Evolutionary conservation across 2,329 filamentous ascomycete genomes (phyloP), one percentile per base, ranked within the genome.

Genomic region (Stenocarpella maydis): DNA sequence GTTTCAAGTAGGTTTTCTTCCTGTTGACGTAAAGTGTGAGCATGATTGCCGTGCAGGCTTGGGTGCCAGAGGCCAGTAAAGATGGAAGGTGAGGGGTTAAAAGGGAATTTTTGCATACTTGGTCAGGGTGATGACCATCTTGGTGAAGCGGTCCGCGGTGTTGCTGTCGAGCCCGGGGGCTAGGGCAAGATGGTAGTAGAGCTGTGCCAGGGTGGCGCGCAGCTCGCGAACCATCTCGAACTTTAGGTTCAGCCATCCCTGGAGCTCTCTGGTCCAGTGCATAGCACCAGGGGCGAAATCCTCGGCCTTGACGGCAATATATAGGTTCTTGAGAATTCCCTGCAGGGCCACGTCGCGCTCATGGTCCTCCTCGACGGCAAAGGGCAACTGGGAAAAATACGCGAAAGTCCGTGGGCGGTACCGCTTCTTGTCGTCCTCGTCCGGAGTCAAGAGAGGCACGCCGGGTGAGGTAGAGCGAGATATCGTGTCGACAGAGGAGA

Each of bases 211-310:
- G 80, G 89, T 93, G 60, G 94, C 90, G 69, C 97, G 88, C 74
- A 95, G 90, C 78, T 92, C 91, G 75, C 93, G 90, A 58, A 94
- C 93, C 78, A 97, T 94, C 82, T 99, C 95, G 78, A 99, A 99
- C 85, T 99, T 99, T 80, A 99, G 89, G 66, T 92, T 92, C 74
- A 99, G 86, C 96, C 97, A 99, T 80, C 92, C 93, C 77, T 95
- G 90, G 58, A 99, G 90, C 87, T 99, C 96, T 74, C 95, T 90
- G 19, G 96, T 98, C 96, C 96, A 99, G 81, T 99, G 95, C 71
- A 97, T 86, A 34, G 95, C 96, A 41, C 96, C 96, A 0, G 95
- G 93, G 28, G 92, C 91, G 80, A 98, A 98, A 80, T 99, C 96
- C 73, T 97, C 94, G 4, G 96, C 92, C 78, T 94, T 91, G 72